A percentile compares a stretch with the other conserved stretches of the same genome.
These are phyloP conservation scores for Malus hybrid DNA, from an alignment of 331 rosid species.

Conservation along the genomic window DNA sequence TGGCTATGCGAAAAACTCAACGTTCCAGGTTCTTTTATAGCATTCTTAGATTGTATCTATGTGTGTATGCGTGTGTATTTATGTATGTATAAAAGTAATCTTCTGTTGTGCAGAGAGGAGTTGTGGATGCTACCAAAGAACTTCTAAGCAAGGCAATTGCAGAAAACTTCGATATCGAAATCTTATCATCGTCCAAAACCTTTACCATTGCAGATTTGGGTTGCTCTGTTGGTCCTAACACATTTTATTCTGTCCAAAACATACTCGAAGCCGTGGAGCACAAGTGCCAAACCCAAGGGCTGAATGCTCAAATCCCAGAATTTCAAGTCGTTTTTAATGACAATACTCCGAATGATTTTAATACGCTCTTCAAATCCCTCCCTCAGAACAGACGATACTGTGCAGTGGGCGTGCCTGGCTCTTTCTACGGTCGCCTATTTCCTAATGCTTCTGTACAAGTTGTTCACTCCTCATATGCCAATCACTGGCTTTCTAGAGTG, in stretches of 20 bases:
- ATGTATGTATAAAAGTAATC: neutral
- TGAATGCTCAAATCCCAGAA: neutral
- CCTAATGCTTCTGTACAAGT: conserved; percentile 11
- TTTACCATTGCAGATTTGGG: conserved; percentile 15
- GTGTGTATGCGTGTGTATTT: no score
- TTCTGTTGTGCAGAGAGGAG: neutral
- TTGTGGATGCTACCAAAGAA: neutral
- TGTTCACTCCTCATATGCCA: conserved; percentile 1
- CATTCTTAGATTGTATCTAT: no score
- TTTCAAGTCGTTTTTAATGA: conserved; percentile 14
- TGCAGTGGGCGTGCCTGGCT: conserved; percentile 19
- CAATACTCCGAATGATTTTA: conserved; percentile 11
- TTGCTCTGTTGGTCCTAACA: conserved; percentile 19
- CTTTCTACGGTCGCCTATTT: conserved; percentile 8
- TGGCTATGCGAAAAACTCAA: neutral
- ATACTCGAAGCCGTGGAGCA: neutral
- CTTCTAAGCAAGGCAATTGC: neutral
- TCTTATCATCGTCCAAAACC: neutral
- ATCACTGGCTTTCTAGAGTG: conserved; percentile 3
- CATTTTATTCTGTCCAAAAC: conserved; percentile 4
- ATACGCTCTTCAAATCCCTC: conserved; percentile 13
- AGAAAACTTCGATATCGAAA: conserved; percentile 2
- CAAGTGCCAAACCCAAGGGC: neutral
- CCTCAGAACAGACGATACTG: neutral
- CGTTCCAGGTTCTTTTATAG: neutral